A percentile compares a stretch with the other conserved stretches of the same genome.
These are phyloP conservation scores for Paraphoma sp. DNA, from an alignment of 2,329 filamentous ascomycete genomes.

Conservation along the genomic window DNA sequence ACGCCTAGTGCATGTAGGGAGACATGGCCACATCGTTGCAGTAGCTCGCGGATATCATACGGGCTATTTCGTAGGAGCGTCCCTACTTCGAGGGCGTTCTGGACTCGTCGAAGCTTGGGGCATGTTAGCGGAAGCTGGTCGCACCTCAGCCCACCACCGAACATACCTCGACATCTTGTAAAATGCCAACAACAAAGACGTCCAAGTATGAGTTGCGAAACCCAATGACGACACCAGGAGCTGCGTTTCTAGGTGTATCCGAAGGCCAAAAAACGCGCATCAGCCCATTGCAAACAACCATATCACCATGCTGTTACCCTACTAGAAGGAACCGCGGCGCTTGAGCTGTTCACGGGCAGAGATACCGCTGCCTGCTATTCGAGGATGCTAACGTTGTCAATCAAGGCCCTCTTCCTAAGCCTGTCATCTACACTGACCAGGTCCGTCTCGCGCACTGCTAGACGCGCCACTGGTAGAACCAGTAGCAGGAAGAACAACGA, in stretches of 20 bases:
- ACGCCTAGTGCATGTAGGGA: slow-evolving; percentile 86
- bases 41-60: slow-evolving; percentile 80
- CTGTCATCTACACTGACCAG: slow-evolving; percentile 65
- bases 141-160: no score
- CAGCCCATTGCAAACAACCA: slow-evolving; percentile 77
- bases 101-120: slow-evolving; percentile 62
- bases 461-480: slow-evolving; percentile 80
- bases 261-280: slow-evolving; percentile 99
- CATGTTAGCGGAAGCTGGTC: slow-evolving; percentile 5
- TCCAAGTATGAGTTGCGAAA: slow-evolving; percentile 94
- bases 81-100: slow-evolving; percentile 83
- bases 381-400: slow-evolving; percentile 71
- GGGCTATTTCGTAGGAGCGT: slow-evolving; percentile 83
- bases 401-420: neutral
- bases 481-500: slow-evolving; percentile 85
- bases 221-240: slow-evolving; percentile 86
- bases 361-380: slow-evolving; percentile 77
- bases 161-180: slow-evolving; percentile 87
- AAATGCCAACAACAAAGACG: slow-evolving; percentile 84
- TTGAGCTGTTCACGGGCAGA: slow-evolving; percentile 95
- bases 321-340: slow-evolving; percentile 90
- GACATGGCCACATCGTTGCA: slow-evolving; percentile 81
- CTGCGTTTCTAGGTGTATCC: slow-evolving; percentile 75
- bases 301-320: slow-evolving; percentile 62
- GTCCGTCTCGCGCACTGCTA: slow-evolving; percentile 80